phyloP scores from a whole-genome alignment of 2,329 filamentous ascomycete species.

The Colletotrichum sp. region DNA sequence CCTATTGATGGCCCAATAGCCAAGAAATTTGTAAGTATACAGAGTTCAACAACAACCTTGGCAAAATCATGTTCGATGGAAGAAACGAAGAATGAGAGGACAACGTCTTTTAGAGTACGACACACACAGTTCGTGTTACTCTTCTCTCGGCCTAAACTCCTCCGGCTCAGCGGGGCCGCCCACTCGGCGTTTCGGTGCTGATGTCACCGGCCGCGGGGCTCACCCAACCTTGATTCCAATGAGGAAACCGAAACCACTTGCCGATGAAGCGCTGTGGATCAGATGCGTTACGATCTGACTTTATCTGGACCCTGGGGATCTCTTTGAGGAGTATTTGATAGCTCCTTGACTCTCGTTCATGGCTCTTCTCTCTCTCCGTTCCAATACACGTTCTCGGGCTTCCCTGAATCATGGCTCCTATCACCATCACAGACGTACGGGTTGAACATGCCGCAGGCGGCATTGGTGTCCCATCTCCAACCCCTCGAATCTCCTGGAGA shows the following conservation, averaged over 20 bases:
- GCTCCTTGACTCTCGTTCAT: background rate
- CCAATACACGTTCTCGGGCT: background rate
- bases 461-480: constrained; percentile 12
- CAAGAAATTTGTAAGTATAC: background rate
- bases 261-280: background rate
- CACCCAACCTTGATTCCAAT: background rate
- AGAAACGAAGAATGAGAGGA: background rate
- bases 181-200: constrained; percentile 12
- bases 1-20: background rate
- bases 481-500: constrained; percentile 24
- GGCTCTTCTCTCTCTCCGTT: background rate
- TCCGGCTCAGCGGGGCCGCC: background rate
- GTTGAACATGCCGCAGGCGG: constrained; percentile 25
- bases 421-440: background rate
- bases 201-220: constrained; percentile 14
- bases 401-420: background rate
- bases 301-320: background rate
- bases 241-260: background rate
- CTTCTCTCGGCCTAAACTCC: background rate
- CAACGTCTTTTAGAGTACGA: background rate
- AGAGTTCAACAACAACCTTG: background rate
- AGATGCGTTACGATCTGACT: background rate
- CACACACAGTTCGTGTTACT: too few species aligned
- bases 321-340: background rate
- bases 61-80: background rate